Evolutionary conservation across 371 early-diverging fungal genomes (phyloP), one percentile per base, ranked within the genome.

Genomic region (Mortierella sp.): DNA sequence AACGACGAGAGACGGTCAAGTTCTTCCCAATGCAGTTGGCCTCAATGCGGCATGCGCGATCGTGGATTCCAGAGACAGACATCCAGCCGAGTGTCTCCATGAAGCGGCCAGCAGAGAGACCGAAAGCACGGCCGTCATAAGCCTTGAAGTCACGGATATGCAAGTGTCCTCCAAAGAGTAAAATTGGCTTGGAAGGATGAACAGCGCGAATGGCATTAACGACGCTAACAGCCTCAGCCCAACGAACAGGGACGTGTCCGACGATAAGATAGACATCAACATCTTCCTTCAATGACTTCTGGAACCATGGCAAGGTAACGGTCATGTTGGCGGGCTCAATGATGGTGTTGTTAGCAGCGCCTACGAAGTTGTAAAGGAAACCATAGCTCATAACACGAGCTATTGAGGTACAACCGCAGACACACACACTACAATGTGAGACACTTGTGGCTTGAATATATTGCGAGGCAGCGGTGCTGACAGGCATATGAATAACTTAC

Each of bases 61-160:
- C 75, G 50, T 63, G 75, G 19, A 79, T 55, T 22, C 79, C 76
- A 24, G 58, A 45, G 15, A 87, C 72, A 21, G 91, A 91, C 75
- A 89, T 78, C 76, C 87, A 90, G 3, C 89, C 91, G 60, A 91
- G 53, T 19, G 91, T 88, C 53, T 91, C 90, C 76, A 91, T 70
- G 83, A 87, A 90, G 11, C 88, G 85, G 48, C 91, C 91, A 36
- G 87, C 84, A 50, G 87, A 84, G 41, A 91, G 77, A 45, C 88
- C 91, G 68, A 83, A 88, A 13, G 88, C 88, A 73, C 87, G 86
- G 10, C 63, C 64, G 74, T 89, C 91, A 55, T 85, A 89, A 53
- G 72, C 61, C 32, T 67, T 81, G 75, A 87, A 88, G 60, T 91
- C 91, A 63, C 91, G 87, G 22, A 87, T 76, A 72, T 91, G 91